Evolutionary conservation across 1,139 yeast genomes (phyloP), one percentile per base, ranked within the genome.

Genomic region (Lizanozyma gosingica): DNA sequence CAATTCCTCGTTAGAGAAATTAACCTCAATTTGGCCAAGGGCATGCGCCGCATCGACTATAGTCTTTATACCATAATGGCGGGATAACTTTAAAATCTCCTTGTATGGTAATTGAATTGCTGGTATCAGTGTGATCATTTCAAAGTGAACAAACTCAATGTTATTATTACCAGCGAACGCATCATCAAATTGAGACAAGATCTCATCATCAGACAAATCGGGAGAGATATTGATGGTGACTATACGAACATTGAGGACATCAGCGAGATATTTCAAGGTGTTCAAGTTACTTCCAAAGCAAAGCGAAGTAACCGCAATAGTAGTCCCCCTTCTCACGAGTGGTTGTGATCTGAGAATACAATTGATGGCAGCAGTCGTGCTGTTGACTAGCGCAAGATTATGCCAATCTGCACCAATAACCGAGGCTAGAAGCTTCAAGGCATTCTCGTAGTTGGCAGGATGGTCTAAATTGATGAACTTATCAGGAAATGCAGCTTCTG

Each of bases 31-130:
- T 40, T 76, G 59, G 0, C 92, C 92, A 33, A 76, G 65, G 1
- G 79, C 74, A 54, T 83, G 92, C 2, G 92, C 88, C 9, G 83
- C 92, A 54, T 83, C 94, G 29, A 83, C 68, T 36, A 80, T 57
- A 2, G 86, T 76, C 37, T 79, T 49, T 4, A 76, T 73, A 6
- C 59, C 58, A 44, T 74, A 59, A 39, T 73, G 54, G 14, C 60
- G 58, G 49, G 86, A 78, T 37, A 76, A 55, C n/a, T 56, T 47
- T 2, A 69, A 63, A 41, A 82, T 49, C 42, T 63, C 54, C 44
- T 70, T 70, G 56, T 68, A 81, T 0, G 94, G 92, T 34, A 80
- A 54, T 18, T 62, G 53, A 8, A 72, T 72, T 2, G 82, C 83
- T 0, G 92, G 92, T 73, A 73, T 69, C 2, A 88, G 80, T 15